phyloP scores from a whole-genome alignment of 164 flowering plant genomes.

The Saururus chinensis region DNA sequence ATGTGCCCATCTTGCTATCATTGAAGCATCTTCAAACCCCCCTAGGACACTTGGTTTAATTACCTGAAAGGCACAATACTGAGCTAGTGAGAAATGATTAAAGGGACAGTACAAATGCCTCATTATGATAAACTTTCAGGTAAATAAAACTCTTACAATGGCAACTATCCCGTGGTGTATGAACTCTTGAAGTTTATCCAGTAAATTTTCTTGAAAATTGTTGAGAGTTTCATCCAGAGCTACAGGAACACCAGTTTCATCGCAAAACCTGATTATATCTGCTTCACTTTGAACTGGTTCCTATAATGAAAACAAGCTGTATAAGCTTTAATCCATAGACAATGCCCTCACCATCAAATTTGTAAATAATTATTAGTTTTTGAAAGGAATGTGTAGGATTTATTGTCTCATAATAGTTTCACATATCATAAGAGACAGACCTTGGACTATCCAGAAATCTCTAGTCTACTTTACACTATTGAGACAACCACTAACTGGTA shows the following conservation, averaged over 20 bases:
- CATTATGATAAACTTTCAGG: not conserved
- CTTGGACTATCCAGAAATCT: no score
- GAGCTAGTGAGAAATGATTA: not conserved
- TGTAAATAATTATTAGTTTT: no score
- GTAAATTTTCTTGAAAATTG: conserved; percentile 36
- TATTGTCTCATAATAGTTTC: no score
- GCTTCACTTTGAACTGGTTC: conserved; percentile 74
- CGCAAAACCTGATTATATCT: conserved; percentile 73
- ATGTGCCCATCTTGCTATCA: conserved; percentile 84
- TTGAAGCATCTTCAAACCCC: conserved; percentile 80
- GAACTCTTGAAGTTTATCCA: conserved; percentile 46
- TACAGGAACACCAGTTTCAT: conserved; percentile 78
- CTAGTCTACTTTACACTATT: no score
- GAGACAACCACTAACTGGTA: no score
- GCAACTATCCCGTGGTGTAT: conserved; percentile 71
- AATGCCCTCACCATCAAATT: no score
- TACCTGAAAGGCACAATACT: conserved; percentile 34
- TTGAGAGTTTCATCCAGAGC: conserved; percentile 91
- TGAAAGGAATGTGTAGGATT: no score
- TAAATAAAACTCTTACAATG: conserved; percentile 43
- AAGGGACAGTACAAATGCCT: not conserved
- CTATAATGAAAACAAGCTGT: conserved; percentile 23
- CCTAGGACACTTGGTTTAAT: conserved; percentile 91
- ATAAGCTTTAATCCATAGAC: not conserved
- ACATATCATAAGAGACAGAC: no score